These are phyloP conservation scores for Cercophora samala DNA, from an alignment of 495 filamentous ascomycete species.

Conservation along the genomic window DNA sequence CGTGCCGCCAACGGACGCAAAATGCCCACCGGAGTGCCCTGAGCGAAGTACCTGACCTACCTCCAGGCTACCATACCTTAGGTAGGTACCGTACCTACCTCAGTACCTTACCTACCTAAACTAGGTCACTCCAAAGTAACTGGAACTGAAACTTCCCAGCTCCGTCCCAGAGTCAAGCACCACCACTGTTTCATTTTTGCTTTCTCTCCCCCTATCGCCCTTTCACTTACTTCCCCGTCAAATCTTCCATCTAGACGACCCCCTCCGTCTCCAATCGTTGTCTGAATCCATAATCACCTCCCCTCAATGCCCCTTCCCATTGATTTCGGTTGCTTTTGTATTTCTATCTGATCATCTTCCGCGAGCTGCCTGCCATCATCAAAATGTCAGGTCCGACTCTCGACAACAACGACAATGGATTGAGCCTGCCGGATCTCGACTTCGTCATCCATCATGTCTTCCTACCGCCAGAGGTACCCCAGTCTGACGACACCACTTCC, in stretches of 20 bases:
- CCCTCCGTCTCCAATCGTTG: background rate
- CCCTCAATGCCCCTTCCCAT: background rate
- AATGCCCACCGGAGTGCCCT: background rate
- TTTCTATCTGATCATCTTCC: too few species aligned
- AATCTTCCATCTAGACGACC: background rate
- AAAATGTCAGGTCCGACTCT: background rate
- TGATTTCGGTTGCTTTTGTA: background rate
- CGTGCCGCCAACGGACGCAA: background rate
- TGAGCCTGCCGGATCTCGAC: conserved; percentile 1
- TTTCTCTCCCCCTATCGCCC: background rate
- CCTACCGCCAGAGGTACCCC: conserved; percentile 56
- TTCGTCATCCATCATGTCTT: conserved; percentile 59
- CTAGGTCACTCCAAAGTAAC: background rate
- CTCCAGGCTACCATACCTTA: too few species aligned
- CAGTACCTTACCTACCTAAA: too few species aligned
- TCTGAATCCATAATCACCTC: background rate
- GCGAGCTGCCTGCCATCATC: background rate
- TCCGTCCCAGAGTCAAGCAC: background rate
- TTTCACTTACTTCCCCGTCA: background rate
- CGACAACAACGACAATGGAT: background rate
- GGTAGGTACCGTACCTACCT: too few species aligned
- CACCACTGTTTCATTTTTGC: background rate
- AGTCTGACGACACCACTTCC: conserved; percentile 38
- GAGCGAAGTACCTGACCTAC: background rate
- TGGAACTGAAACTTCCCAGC: background rate